Base-by-base conservation (phyloP, 441 rosid genomes). In the Pelargonium fulgidum region DNA sequence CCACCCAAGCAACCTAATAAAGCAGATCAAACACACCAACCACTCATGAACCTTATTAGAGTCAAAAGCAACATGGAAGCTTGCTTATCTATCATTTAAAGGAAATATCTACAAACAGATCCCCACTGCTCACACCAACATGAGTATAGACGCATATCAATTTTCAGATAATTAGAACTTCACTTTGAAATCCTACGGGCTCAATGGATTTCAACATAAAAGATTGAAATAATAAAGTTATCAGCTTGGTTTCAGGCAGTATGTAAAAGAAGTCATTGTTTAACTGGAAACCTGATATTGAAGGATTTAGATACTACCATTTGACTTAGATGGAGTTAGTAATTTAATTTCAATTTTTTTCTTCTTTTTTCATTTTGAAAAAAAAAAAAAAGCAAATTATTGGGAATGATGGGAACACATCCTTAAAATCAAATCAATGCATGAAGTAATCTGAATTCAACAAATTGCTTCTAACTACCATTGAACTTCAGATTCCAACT, bases 361-460 rank as follows among this genome's bases (percentile, higher is more conserved):
- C 63, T 0, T 4, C 42, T 29, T 33, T 2, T 12, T 64, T n/a
- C n/a, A n/a, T n/a, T 14, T 36, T 39, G 24, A 20, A 14, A 20
- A 5, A 26, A 14, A 20, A 5, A 26, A 63, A 63, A 29, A 64
- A n/a, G 22, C 67, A 33, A 29, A 19, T 10, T 61, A 11, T 61
- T 24, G 66, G 11, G 41, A 29, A 14, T 5, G 5, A 3, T 9
- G 14, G 26, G 8, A 7, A 16, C 33, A 9, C 5, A 11, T 17
- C 26, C 3, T 10, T 7, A 16, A 17, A 29, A 39, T 11, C 50
- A 24, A 11, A 39, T 42, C 1, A 8, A 8, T 22, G 22, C 63
- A 68, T 19, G 44, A 81, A 72, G 14, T 13, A 7, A 1, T 77
- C 83, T 82, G 77, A 81, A 78, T 48, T 63, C 75, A 76, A 68